Percentiles rank a stretch among this genome's conserved stretches.
Evolutionary conservation across 2,329 filamentous ascomycete genomes (phyloP).

Genomic region (Trichoderma sp.): DNA sequence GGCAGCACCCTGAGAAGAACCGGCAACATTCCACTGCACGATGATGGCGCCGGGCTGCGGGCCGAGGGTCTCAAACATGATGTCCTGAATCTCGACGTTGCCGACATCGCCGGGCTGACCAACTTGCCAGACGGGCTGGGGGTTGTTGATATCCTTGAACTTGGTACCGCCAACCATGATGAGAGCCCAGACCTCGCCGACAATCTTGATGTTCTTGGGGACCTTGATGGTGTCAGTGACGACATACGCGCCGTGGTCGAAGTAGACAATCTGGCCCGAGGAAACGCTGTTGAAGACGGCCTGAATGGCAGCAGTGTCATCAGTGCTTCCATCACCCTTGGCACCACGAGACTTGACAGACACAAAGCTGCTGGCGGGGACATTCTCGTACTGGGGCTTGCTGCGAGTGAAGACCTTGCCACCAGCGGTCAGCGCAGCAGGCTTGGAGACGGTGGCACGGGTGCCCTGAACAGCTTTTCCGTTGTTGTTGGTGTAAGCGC

Average conservation of each 20-base stretch:
- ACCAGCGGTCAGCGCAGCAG: constrained; percentile 60
- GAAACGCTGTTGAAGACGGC: constrained; percentile 66
- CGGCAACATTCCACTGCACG: constrained; percentile 85
- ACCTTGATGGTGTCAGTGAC: constrained; percentile 68
- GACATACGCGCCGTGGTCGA: constrained; percentile 72
- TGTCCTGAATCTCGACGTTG: constrained; percentile 80
- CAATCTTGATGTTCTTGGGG: constrained; percentile 79
- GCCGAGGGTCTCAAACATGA: constrained; percentile 81
- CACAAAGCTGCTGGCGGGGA: constrained; percentile 68
- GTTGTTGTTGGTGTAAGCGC: constrained; percentile 57
- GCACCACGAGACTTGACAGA: constrained; percentile 81
- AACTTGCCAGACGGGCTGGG: constrained; percentile 81
- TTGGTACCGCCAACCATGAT: constrained; percentile 76
- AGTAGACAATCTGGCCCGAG: constrained; percentile 65
- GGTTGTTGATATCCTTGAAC: constrained; percentile 73
- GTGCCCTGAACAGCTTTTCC: constrained; percentile 58
- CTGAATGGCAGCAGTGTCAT: constrained; percentile 85
- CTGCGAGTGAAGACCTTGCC: constrained; percentile 77
- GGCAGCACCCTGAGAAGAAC: constrained; percentile 62
- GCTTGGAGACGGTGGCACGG: constrained; percentile 57
- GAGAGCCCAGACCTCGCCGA: constrained; percentile 86
- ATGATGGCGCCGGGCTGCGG: constrained; percentile 83
- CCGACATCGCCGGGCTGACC: constrained; percentile 75
- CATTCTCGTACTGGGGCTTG: constrained; percentile 81
- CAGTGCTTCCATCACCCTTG: constrained; percentile 80